Base-by-base conservation (phyloP, 2,329 filamentous ascomycete genomes). In the Claviceps sp. region DNA sequence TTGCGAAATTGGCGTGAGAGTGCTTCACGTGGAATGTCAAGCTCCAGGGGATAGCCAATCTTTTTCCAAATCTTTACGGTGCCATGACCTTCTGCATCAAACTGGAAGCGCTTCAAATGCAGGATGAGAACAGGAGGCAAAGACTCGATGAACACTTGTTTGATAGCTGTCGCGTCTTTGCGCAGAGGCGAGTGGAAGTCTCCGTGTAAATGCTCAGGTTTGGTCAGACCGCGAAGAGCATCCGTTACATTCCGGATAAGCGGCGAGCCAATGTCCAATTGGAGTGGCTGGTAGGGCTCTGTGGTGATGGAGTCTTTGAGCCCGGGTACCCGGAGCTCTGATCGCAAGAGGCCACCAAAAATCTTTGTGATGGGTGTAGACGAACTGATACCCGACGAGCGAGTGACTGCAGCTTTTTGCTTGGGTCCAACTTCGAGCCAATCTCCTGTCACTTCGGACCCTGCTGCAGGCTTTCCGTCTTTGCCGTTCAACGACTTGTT, bases 41-140 rank as follows among this genome's bases (percentile, higher is more conserved):
- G 76, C 62, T 97, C 90, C 30, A 98, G 73, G 0, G 93, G 93
- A 63, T 98, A 98, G 19, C 89, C 91, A 54, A 98, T 77, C 72
- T 91, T 95, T 73, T 97, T 98, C 88, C 91, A 96, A 57, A 97
- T 95, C 74, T 98, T 98, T 62, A 95, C 85, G 0, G 89, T 95
- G 24, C 89, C 89, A 45, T 64, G 61, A 45, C 84, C 87, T 53
- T 84, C 80, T 55, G 83, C 87, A 61, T 97, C 89, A 61, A 95
- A 97, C 61, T 96, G 89, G 75, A 98, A 98, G 45, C 93, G 88
- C 72, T 98, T 98, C 43, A 98, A 76, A 64, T 98, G 93, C 8
- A 98, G 77, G 51, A 97, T 95, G 13, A 98, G 78, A 4, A 97
- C 87, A 0, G 89, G 88, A 0, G 93, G 93, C 16, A 97, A 74